Base-by-base conservation (phyloP, 345 rosid species). In the Eucalyptus polyanthemos region DNA sequence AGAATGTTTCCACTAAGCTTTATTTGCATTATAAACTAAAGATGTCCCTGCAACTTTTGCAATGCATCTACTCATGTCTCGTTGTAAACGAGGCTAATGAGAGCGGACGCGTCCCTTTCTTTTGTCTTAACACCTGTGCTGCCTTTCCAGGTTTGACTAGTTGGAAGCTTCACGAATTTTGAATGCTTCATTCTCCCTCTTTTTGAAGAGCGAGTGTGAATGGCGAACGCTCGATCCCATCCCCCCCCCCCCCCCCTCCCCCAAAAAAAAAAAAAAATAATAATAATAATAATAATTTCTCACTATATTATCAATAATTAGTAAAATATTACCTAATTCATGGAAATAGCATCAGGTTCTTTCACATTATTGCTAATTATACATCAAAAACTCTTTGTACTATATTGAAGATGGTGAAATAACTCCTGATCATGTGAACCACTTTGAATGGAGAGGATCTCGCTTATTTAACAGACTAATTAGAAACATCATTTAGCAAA, bases 221-320 rank as follows among this genome's bases (percentile, higher is more conserved):
- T 76, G 83, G 47, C 47, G 13, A 76, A 40, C 9, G 83, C 27
- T 76, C 12, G 83, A 76, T 40, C 58, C 11, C 58, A 53, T 40
- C 42, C 4, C 8, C 8, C 81, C 4, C 0, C 21, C 1, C 22
- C 24, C 2, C 4, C n/a, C n/a, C n/a, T n/a, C n/a, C n/a, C n/a
- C n/a, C n/a, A n/a, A n/a, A n/a, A 2, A 1, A 7, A 16, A 51
- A 51, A 16, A 51, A 51, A 51, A 51, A 14, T 3, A n/a, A n/a
- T n/a, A n/a, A n/a, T 3, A 47, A 47, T 11, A 47, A 47, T 11
- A 50, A 3, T 6, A 50, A 50, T 6, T 0, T 19, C 58, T 53
- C 58, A 21, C 83, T 40, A 40, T 6, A 6, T 42, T 37, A 72
- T 72, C 22, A 37, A 56, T 65, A 65, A 37, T 19, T 72, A 72